A percentile compares a stretch with the other conserved stretches of the same genome.
Conservation (phyloP, 495 filamentous ascomycete genomes). For the Aspergillus bertholletiae region DNA sequence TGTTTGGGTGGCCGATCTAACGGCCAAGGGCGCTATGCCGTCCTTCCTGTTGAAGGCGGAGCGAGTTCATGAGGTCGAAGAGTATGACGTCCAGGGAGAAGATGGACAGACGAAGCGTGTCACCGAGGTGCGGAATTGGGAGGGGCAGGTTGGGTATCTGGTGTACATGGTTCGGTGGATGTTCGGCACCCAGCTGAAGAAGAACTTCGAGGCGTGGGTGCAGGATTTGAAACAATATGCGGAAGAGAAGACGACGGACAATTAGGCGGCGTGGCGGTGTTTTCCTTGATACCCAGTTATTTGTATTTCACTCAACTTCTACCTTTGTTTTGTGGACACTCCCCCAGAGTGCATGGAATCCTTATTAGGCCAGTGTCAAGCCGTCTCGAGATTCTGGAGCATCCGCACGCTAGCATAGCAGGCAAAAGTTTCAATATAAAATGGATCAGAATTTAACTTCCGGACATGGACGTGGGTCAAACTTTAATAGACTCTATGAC, state of each 20-base stretch:
- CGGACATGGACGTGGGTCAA: too few species aligned
- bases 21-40: slow-evolving; percentile 24
- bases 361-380: too few species aligned
- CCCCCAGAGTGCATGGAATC: too few species aligned
- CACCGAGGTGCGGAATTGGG: slow-evolving; percentile 43
- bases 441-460: too few species aligned
- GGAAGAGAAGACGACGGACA: slow-evolving; percentile 8
- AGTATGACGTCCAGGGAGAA: slow-evolving; percentile 20
- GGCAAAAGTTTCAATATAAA: too few species aligned
- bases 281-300: background rate
- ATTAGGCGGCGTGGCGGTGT: background rate
- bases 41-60: slow-evolving; percentile 32
- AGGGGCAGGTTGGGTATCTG: slow-evolving; percentile 35
- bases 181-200: slow-evolving; percentile 28
- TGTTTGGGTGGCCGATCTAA: slow-evolving; percentile 30
- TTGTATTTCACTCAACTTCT: too few species aligned
- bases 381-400: too few species aligned
- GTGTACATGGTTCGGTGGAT: slow-evolving; percentile 39
- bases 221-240: slow-evolving; percentile 35
- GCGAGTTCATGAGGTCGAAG: slow-evolving; percentile 38
- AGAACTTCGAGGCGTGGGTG: slow-evolving; percentile 39
- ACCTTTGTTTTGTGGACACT: too few species aligned
- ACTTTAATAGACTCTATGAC: too few species aligned
- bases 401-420: too few species aligned
- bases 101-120: slow-evolving; percentile 11